These are phyloP conservation scores for Flaveria brownii DNA, from an alignment of 129 eudicot genomes.

Conservation along the genomic window DNA sequence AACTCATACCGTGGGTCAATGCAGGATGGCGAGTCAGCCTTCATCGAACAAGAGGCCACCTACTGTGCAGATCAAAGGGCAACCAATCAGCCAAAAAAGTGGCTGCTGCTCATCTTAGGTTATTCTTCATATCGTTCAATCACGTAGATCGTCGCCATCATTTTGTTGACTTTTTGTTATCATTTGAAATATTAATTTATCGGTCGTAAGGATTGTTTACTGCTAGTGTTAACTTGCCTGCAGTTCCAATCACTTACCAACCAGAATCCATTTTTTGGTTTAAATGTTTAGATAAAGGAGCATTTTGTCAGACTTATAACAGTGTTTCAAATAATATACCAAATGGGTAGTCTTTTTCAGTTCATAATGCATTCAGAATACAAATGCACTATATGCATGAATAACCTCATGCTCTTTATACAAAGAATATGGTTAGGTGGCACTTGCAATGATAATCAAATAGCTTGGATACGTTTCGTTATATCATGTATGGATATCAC, in stretches of 20 bases:
- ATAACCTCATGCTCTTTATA: neutral
- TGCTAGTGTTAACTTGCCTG: constrained; percentile 39
- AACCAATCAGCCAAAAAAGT: constrained; percentile 63
- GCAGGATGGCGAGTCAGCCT: constrained; percentile 82
- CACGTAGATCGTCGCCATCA: constrained; percentile 17
- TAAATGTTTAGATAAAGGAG: constrained; percentile 21
- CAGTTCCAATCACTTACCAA: constrained; percentile 35
- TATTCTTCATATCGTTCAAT: neutral
- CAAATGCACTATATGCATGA: neutral
- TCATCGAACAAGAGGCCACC: constrained; percentile 63
- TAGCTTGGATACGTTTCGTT: neutral
- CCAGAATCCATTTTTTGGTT: constrained; percentile 26
- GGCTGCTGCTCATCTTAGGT: constrained; percentile 70
- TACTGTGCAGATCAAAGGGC: constrained; percentile 71
- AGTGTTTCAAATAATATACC: constrained; percentile 24
- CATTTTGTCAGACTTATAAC: constrained; percentile 32
- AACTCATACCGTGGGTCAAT: constrained; percentile 7
- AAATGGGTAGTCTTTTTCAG: constrained; percentile 15
- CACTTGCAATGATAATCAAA: neutral
- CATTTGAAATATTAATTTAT: constrained; percentile 27
- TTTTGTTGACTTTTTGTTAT: constrained; percentile 8
- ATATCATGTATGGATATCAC: too few relatives aligned
- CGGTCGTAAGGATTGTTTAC: constrained; percentile 34
- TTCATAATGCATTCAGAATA: constrained; percentile 5
- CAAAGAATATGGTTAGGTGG: neutral